Percentiles rank a stretch among this genome's conserved stretches.
These are phyloP conservation scores for Sphagnum fallax DNA, from an alignment of 228 moss, liverwort and hornwort genomes.

Conservation along the genomic window DNA sequence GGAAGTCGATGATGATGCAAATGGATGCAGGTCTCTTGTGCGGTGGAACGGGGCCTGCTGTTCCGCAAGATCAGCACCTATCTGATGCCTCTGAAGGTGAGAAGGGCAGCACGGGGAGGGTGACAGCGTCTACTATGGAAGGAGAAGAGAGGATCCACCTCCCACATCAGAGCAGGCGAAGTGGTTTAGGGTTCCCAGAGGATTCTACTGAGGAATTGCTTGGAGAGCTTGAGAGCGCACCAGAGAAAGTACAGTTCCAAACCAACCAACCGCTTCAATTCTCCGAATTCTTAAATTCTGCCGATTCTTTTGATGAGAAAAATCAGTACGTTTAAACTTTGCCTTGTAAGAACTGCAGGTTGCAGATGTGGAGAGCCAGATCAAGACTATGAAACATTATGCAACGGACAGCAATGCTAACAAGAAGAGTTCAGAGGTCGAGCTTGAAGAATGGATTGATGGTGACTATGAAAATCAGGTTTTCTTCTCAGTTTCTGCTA, in stretches of 20 bases:
- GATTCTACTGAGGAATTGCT: constrained; percentile 64
- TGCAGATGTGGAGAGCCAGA: constrained; percentile 71
- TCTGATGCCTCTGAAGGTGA: constrained; percentile 4
- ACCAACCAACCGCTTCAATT: too few relatives aligned
- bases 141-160: constrained; percentile 28
- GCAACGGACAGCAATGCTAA: constrained; percentile 66
- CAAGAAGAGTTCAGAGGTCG: constrained; percentile 76
- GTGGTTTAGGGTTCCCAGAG: constrained; percentile 11
- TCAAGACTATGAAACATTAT: constrained; percentile 71
- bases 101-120: constrained; percentile 10
- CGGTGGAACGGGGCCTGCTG: too few relatives aligned
- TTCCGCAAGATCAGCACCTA: constrained; percentile 2
- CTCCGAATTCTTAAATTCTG: too few relatives aligned
- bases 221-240: constrained; percentile 76
- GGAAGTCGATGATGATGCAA: background rate
- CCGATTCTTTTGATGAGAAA: too few relatives aligned
- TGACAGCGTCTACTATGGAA: constrained; percentile 35
- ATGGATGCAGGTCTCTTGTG: too few relatives aligned
- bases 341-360: constrained; percentile 27
- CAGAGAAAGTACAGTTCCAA: constrained; percentile 53
- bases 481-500: background rate
- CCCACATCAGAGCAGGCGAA: too few relatives aligned
- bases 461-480: constrained; percentile 85
- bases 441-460: constrained; percentile 81
- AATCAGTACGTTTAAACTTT: too few relatives aligned